Evolutionary conservation across 225 moss, liverwort and hornwort species (phyloP).

Genomic region (Thuidium tamariscinum): DNA sequence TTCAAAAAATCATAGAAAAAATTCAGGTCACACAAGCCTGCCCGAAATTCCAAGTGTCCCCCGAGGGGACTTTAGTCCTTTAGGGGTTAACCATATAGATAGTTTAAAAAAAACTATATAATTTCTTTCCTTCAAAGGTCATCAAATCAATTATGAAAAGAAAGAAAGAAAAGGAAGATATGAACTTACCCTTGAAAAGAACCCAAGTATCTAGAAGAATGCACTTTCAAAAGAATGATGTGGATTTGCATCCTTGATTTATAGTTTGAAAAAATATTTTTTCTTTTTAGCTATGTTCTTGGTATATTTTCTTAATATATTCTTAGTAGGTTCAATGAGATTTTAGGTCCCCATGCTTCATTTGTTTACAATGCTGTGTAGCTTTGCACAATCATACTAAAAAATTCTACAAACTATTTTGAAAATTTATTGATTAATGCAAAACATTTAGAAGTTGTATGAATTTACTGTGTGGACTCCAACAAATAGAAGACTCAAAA

Average conservation of each 20-base stretch:
- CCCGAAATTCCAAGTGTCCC: no score
- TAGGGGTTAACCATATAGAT: background rate
- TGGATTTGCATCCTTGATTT: background rate
- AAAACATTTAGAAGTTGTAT: no score
- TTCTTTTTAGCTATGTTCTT: background rate
- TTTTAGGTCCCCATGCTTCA: accelerated
- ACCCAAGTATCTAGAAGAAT: background rate
- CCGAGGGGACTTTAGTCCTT: no score
- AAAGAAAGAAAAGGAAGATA: background rate
- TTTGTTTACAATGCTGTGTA: background rate
- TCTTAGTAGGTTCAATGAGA: background rate
- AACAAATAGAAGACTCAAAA: no score
- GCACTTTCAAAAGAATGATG: background rate
- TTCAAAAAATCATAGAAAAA: no score
- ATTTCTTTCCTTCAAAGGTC: background rate
- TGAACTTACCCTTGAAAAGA: accelerated
- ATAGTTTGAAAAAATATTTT: background rate
- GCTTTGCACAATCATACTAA: accelerated
- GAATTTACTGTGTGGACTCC: no score
- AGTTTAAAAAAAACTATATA: background rate
- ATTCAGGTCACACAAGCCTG: no score
- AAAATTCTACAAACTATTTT: no score
- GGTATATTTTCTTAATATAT: background rate
- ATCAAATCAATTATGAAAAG: background rate
- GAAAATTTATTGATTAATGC: no score